phyloP scores from a whole-genome alignment of 352 stramenopile species.

The Globisporangium spiculum region DNA sequence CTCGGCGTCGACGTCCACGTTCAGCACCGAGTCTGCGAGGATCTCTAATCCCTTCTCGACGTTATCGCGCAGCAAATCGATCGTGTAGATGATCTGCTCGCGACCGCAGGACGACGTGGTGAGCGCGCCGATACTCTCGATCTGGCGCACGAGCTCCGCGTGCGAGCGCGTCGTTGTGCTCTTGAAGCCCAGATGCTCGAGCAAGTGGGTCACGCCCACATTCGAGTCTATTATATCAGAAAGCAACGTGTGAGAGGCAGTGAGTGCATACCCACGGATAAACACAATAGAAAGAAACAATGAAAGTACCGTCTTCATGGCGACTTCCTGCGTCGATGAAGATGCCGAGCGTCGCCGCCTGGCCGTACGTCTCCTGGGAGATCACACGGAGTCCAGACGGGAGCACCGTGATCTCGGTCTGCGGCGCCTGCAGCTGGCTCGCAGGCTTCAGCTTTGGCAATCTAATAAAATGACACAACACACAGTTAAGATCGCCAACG shows the following conservation, averaged over 20 bases:
- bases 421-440: constrained; percentile 78
- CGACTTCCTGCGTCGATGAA: constrained; percentile 91
- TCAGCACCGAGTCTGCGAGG: constrained; percentile 86
- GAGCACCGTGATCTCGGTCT: constrained; percentile 92
- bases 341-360: constrained; percentile 93
- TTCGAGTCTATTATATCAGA: constrained; percentile 34
- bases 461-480: constrained; percentile 15
- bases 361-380: constrained; percentile 95
- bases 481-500: neutral
- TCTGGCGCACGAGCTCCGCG: constrained; percentile 83
- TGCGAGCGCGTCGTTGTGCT: constrained; percentile 84
- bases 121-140: constrained; percentile 92
- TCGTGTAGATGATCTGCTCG: constrained; percentile 97
- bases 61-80: constrained; percentile 95
- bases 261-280: neutral
- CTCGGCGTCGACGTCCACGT: constrained; percentile 72
- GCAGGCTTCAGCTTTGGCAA: constrained; percentile 83
- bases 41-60: constrained; percentile 88
- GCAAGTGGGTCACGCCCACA: constrained; percentile 90
- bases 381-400: constrained; percentile 94
- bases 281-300: neutral
- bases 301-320: constrained; percentile 54
- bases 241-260: neutral
- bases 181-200: constrained; percentile 96
- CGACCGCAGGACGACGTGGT: constrained; percentile 89